Conservation (phyloP, 1,284 basidiomycete genomes). For the Puccinia brachypodii region DNA sequence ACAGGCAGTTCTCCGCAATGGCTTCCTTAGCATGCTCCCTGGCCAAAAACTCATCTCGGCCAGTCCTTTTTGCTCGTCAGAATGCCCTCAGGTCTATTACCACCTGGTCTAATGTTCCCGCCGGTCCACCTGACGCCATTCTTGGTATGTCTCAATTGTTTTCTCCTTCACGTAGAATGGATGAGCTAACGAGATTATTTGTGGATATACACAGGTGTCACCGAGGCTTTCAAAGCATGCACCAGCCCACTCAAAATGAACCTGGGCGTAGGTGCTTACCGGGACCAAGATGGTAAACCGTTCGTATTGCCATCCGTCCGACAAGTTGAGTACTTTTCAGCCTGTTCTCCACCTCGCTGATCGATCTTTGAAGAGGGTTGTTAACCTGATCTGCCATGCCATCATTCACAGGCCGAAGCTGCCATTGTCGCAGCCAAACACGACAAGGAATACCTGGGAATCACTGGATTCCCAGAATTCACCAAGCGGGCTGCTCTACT, state of each 20-base stretch:
- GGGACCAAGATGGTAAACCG: conserved; percentile 91
- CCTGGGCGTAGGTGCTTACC: conserved; percentile 82
- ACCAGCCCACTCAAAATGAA: conserved; percentile 90
- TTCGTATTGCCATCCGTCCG: conserved; percentile 88
- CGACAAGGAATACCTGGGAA: conserved; percentile 98
- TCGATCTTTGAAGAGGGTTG: conserved; percentile 19
- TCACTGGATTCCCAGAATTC: conserved; percentile 85
- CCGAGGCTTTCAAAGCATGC: conserved; percentile 94
- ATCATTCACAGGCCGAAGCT: conserved; percentile 70
- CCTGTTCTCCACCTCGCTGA: neutral
- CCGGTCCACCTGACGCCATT: conserved; percentile 90
- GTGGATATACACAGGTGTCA: conserved; percentile 66
- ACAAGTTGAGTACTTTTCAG: conserved; percentile 62
- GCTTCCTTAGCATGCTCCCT: conserved; percentile 20
- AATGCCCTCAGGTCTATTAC: conserved; percentile 61
- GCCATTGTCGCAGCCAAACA: conserved; percentile 67
- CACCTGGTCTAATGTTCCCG: conserved; percentile 77
- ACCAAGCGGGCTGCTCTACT: conserved; percentile 85
- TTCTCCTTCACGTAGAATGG: neutral
- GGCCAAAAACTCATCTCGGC: neutral
- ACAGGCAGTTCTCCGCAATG: neutral
- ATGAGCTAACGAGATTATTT: neutral
- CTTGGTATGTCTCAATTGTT: conserved; percentile 79
- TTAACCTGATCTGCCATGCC: neutral
- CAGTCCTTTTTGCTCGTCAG: neutral